Percentiles rank a stretch among this genome's conserved stretches.
Evolutionary conservation across 192 early-diverging fungal species (phyloP).

Genomic region (Coemansia sp.): DNA sequence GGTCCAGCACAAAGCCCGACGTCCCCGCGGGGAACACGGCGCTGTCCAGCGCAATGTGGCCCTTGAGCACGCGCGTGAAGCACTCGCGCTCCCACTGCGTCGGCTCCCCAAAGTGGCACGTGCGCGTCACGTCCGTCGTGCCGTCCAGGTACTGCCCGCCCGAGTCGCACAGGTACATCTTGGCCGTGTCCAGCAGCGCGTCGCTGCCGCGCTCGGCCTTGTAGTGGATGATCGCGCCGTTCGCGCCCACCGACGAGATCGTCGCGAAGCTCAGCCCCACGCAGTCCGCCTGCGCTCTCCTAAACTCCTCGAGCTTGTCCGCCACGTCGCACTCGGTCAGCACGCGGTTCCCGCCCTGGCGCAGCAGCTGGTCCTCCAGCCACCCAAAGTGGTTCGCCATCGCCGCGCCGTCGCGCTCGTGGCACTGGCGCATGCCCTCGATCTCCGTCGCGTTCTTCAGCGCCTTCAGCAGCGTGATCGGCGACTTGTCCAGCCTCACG

Average conservation of each 20-base stretch:
- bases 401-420: conserved; percentile 87
- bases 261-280: conserved; percentile 95
- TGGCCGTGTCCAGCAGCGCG: conserved; percentile 65
- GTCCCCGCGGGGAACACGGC: conserved; percentile 88
- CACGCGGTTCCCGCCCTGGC: conserved; percentile 54
- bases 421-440: conserved; percentile 89
- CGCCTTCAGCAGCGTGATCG: conserved; percentile 79
- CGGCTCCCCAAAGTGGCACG: conserved; percentile 85
- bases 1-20: conserved; percentile 86
- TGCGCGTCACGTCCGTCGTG: conserved; percentile 97
- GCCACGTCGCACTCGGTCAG: conserved; percentile 88
- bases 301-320: conserved; percentile 75
- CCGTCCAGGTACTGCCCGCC: conserved; percentile 96
- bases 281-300: conserved; percentile 75
- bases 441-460: conserved; percentile 91
- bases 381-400: conserved; percentile 87
- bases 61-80: conserved; percentile 97
- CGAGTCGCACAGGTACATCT: conserved; percentile 94
- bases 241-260: conserved; percentile 94
- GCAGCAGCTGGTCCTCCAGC: conserved; percentile 86
- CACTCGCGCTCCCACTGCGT: conserved; percentile 83
- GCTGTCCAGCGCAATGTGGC: conserved; percentile 90
- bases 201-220: conserved; percentile 80
- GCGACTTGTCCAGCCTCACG: conserved; percentile 60
- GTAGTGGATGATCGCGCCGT: conserved; percentile 98